A percentile compares a stretch with the other conserved stretches of the same genome.
Evolutionary conservation across 352 stramenopile species (phyloP).

Genomic region (Globisporangium middletonii): DNA sequence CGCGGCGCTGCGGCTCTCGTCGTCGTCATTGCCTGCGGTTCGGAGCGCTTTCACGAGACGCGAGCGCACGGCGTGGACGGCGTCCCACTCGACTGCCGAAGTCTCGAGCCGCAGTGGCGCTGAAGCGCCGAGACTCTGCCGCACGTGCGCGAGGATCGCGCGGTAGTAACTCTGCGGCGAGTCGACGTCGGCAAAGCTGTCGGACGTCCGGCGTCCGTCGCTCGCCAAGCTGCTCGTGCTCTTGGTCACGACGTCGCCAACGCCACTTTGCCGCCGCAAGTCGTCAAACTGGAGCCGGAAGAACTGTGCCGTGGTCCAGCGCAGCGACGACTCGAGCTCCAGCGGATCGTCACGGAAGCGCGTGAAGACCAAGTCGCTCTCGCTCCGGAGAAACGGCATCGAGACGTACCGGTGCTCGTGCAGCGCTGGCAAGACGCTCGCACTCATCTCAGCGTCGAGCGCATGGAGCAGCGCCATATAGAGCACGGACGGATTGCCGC

Average conservation of each 20-base stretch:
- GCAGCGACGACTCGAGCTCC: constrained; percentile 26
- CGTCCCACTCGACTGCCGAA: constrained; percentile 30
- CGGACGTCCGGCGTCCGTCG: neutral
- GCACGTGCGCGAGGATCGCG: constrained; percentile 3
- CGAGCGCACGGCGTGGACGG: constrained; percentile 30
- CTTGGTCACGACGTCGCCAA: neutral
- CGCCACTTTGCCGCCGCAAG: constrained; percentile 19
- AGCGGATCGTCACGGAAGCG: constrained; percentile 35
- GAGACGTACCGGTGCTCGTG: constrained; percentile 49
- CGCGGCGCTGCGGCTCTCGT: constrained; percentile 14
- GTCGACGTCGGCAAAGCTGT: constrained; percentile 4
- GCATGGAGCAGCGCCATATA: constrained; percentile 50
- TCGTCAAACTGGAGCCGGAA: constrained; percentile 51
- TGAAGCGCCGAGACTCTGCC: constrained; percentile 9
- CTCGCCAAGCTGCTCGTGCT: neutral
- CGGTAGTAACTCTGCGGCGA: constrained; percentile 4
- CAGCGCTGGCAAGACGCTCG: constrained; percentile 45
- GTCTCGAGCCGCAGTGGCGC: constrained; percentile 29
- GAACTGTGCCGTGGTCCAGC: constrained; percentile 47
- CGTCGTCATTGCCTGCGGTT: constrained; percentile 16
- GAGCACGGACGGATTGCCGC: constrained; percentile 47
- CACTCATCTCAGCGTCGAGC: constrained; percentile 46
- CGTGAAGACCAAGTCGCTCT: constrained; percentile 49
- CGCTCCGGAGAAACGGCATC: constrained; percentile 46
- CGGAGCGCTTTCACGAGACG: constrained; percentile 34